Evolutionary conservation across 2,329 filamentous ascomycete genomes (phyloP), one percentile per base, ranked within the genome.

Genomic region (Thelonectria olida): DNA sequence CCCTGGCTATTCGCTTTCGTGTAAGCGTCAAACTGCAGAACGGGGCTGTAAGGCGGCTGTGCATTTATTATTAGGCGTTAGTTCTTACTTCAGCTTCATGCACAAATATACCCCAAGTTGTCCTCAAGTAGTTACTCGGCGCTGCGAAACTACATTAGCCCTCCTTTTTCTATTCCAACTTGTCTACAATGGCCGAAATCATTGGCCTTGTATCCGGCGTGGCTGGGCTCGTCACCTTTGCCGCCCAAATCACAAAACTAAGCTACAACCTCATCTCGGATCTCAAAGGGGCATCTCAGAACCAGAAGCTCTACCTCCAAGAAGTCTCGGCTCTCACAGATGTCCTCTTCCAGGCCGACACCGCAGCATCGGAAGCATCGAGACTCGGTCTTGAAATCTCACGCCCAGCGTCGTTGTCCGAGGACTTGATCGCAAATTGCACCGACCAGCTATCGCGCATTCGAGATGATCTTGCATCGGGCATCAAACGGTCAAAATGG

Each of bases 401-500:
- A 9, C 52, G 52, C 13, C 52, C 52, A 27, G 10, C 52, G 27
- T 55, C 52, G 6, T 28, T 55, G 13, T 55, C 52, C 13, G 41
- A 23, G 6, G 27, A 13, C 15, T n/a, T 55, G 2, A 38, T 55
- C 17, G 22, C 41, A 8, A 41, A 55, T 17, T 55, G 52, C 52
- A 20, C 17, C 13, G 52, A 55, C 10, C 52, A 55, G 22, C 25
- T 55, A 13, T 47, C 41, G n/a, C 13, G 20, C 38, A 55, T 55
- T 27, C 28, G 28, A 5, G 52, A 55, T 39, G 52, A 55, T 48
- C 52, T 55, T 9, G 28, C 41, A 13, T 27, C 41, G 7, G 52
- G 52, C 28, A 48, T 55, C 10, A 48, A 39, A n/a, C 12, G 42
- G 15, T 17, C 52, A 47, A 55, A 55, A 20, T 48, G 52, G 41